Base-by-base conservation (phyloP, 768 basidiomycete species). In the Clitopilus hobsonii region DNA sequence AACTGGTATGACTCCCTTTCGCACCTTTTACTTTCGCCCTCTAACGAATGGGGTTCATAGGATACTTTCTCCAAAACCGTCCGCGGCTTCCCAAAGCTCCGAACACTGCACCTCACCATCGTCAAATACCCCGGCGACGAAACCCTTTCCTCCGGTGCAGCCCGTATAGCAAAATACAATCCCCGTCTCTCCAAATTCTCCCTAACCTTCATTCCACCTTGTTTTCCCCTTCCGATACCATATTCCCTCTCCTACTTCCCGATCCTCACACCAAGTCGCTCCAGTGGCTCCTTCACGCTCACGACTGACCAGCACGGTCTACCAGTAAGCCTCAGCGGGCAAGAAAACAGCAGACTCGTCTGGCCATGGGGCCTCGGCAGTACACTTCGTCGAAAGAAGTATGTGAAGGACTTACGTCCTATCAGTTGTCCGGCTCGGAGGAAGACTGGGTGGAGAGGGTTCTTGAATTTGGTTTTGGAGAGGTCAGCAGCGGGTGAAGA, bases 81-180 rank as follows among this genome's bases (percentile, higher is more conserved):
- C 54, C 79, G 82, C 54, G 71, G 77, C 11, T 82, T 91, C 61
- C 74, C 78, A 26, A 85, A 83, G 58, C 78, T 91, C 5, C 84
- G 81, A 54, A 79, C 79, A 5, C 75, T 91, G 10, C 68, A 78
- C 25, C 71, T 89, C 11, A 83, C 85, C 5, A 75, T 89, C 45
- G 87, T 91, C 57, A 81, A 79, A 62, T 82, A 84, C 56, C 81
- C 82, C 25, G 83, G 84, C 28, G 86, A 89, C 56, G 82, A 82
- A 54, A 67, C 81, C 2, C 77, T 90, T 49, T 68, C 79, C 6
- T 65, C 73, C 23, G 82, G 86, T 53, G 87, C 86, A 13, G 70
- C 75, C 3, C 81, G 80, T 28, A 81, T 91, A 55, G 86, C 86
- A 13, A 80, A 71, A 56, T 71, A 74, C 26, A 88, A 88, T 60